phyloP scores from a whole-genome alignment of 1,284 basidiomycete genomes.

The Marasmius sp. region DNA sequence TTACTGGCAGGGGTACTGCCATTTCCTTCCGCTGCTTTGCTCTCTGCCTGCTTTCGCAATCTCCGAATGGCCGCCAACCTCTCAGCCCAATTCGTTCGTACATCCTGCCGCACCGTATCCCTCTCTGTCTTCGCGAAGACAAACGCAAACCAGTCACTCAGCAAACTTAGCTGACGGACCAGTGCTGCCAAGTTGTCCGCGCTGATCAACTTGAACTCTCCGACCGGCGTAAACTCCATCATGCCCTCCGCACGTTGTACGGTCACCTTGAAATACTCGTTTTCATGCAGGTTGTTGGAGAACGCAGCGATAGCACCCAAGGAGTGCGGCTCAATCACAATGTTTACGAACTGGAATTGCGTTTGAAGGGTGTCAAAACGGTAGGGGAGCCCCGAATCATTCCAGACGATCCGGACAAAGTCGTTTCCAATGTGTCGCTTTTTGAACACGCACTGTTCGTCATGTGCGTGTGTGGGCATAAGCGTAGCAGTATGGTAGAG shows the following conservation, averaged over 20 bases:
- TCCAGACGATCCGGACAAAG: conserved; percentile 95
- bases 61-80: conserved; percentile 79
- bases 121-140: conserved; percentile 77
- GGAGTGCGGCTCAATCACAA: conserved; percentile 94
- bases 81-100: conserved; percentile 87
- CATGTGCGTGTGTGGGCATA: conserved; percentile 79
- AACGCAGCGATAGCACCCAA: conserved; percentile 79
- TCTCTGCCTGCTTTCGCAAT: conserved; percentile 35
- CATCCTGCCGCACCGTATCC: conserved; percentile 71
- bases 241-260: conserved; percentile 85
- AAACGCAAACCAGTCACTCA: conserved; percentile 86
- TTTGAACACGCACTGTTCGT: conserved; percentile 79
- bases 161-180: conserved; percentile 81
- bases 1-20: not conserved
- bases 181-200: conserved; percentile 80
- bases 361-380: conserved; percentile 89
- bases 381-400: conserved; percentile 89
- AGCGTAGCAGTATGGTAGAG: conserved; percentile 96
- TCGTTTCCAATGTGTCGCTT: conserved; percentile 96
- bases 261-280: conserved; percentile 90
- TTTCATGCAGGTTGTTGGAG: conserved; percentile 76
- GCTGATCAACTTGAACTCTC: conserved; percentile 91
- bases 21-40: not conserved
- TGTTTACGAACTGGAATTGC: conserved; percentile 97
- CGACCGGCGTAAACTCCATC: conserved; percentile 89